A percentile compares a stretch with the other conserved stretches of the same genome.
phyloP scores from a whole-genome alignment of 2,329 filamentous ascomycete species.

The Penicillium sp. region DNA sequence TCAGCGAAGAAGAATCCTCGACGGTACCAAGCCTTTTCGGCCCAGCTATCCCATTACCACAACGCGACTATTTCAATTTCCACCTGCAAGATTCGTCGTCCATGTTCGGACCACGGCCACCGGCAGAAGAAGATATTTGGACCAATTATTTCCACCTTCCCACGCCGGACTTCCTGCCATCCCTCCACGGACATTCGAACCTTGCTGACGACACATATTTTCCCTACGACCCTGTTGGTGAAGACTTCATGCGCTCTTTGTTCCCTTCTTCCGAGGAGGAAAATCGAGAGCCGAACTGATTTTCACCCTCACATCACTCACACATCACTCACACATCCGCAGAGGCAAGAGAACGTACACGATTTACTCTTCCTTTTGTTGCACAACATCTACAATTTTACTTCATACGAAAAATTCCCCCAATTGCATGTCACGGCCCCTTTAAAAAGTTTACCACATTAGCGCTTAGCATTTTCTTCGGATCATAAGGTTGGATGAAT shows the following conservation, averaged over 20 bases:
- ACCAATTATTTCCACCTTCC: conserved; percentile 17
- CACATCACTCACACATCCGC: background rate
- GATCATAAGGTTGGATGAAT: background rate
- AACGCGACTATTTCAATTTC: conserved; percentile 18
- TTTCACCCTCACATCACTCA: background rate
- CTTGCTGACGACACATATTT: conserved; percentile 36
- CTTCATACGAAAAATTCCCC: background rate
- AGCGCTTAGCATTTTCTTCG: background rate
- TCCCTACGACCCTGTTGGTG: conserved; percentile 44
- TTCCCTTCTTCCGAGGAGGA: conserved; percentile 38
- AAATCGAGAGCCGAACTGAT: conserved; percentile 23
- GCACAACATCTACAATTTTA: background rate
- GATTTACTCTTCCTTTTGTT: background rate
- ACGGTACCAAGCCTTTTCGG: background rate
- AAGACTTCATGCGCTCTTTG: conserved; percentile 44
- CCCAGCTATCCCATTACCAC: background rate
- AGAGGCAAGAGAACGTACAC: background rate
- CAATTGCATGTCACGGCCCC: background rate
- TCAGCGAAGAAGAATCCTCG: conserved; percentile 1
- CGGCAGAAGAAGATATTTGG: conserved; percentile 14
- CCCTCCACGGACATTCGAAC: conserved; percentile 11
- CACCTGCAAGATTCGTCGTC: conserved; percentile 12
- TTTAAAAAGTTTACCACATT: conserved; percentile 2
- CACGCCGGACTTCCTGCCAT: conserved; percentile 19
- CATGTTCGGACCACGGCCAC: conserved; percentile 9